phyloP scores from a whole-genome alignment of 495 filamentous ascomycete genomes.

The Annulohypoxylon stygium region DNA sequence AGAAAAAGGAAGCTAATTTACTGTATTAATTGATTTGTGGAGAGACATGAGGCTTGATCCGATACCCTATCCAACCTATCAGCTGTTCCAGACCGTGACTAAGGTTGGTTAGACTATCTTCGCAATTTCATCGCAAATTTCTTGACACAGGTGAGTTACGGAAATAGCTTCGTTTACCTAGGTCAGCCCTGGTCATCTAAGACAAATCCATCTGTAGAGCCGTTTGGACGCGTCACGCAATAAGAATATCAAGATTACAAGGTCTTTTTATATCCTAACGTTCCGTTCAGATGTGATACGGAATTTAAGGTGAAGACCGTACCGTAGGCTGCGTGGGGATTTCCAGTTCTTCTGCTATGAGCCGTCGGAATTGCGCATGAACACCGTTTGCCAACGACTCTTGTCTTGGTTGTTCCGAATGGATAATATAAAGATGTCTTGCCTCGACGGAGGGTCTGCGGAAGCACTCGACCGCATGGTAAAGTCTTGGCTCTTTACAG shows the following conservation, averaged over 20 bases:
- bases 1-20: constrained; percentile 14
- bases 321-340: neutral
- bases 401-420: constrained; percentile 3
- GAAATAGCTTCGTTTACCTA: constrained; percentile 23
- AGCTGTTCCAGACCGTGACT: neutral
- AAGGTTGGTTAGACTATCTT: constrained; percentile 6
- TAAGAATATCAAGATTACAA: constrained; percentile 7
- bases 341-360: constrained; percentile 9
- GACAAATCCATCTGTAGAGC: constrained; percentile 2
- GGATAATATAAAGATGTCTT: constrained; percentile 1
- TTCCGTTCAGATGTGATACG: neutral
- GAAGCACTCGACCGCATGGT: constrained; percentile 1
- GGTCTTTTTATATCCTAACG: constrained; percentile 18
- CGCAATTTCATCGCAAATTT: constrained; percentile 19
- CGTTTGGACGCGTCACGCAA: constrained; percentile 11
- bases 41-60: constrained; percentile 35
- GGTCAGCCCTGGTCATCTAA: neutral
- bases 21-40: constrained; percentile 12
- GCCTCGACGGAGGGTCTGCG: constrained; percentile 8
- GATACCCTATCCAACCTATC: constrained; percentile 5
- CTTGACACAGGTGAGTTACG: neutral
- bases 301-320: constrained; percentile 9
- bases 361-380: constrained; percentile 26
- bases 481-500: constrained; percentile 11
- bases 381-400: constrained; percentile 8